Percentiles rank a stretch among this genome's conserved stretches.
Conservation (phyloP, 2,329 filamentous ascomycete species). For the Aphanoascus verrucosus region DNA sequence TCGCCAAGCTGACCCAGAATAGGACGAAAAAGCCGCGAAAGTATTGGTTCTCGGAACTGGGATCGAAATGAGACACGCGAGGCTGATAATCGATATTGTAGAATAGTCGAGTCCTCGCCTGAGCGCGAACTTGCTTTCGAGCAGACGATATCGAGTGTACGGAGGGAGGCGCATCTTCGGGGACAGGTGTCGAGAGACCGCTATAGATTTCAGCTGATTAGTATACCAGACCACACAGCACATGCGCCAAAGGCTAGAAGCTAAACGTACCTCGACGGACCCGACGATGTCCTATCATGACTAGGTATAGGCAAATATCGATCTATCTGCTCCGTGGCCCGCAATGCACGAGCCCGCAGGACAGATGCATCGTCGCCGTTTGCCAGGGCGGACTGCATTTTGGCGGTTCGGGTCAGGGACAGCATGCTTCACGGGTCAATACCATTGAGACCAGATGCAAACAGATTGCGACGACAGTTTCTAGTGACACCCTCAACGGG, state of each 20-base stretch:
- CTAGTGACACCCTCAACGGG: neutral
- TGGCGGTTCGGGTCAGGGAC: neutral
- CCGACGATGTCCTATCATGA: slow-evolving; percentile 16
- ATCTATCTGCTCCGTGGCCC: slow-evolving; percentile 10
- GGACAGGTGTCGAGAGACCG: slow-evolving; percentile 61
- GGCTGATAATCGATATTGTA: slow-evolving; percentile 85
- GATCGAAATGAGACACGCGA: slow-evolving; percentile 91
- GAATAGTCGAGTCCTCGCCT: slow-evolving; percentile 74
- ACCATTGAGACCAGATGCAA: neutral
- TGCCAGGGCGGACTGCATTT: slow-evolving; percentile 3
- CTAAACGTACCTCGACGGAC: slow-evolving; percentile 23
- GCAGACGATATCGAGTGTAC: slow-evolving; percentile 74
- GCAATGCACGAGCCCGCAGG: slow-evolving; percentile 14
- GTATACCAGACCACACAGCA: neutral
- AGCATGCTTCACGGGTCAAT: neutral
- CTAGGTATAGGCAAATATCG: neutral
- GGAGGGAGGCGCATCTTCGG: slow-evolving; percentile 86
- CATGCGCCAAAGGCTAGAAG: too few species aligned
- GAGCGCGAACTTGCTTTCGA: slow-evolving; percentile 69
- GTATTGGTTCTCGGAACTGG: slow-evolving; percentile 79
- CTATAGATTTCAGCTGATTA: slow-evolving; percentile 2
- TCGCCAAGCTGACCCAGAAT: slow-evolving; percentile 93
- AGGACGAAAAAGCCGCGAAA: slow-evolving; percentile 96
- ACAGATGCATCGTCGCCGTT: slow-evolving; percentile 8
- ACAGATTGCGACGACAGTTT: neutral